Evolutionary conservation across 345 rosid genomes (phyloP), one percentile per base, ranked within the genome.

Genomic region (Punica granatum): DNA sequence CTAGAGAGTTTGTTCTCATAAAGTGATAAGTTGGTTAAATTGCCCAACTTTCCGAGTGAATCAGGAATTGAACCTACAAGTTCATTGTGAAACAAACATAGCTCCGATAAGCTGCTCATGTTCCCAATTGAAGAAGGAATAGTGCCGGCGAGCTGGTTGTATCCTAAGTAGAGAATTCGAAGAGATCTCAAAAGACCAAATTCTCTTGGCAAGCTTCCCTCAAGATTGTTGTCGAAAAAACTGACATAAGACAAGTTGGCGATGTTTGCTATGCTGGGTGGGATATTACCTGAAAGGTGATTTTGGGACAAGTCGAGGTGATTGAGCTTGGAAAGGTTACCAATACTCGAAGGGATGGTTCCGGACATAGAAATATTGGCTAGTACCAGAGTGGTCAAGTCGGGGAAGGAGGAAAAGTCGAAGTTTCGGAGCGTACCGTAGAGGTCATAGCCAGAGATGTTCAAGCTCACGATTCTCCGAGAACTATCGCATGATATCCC

Each of bases 121-220:
- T 77, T 77, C 33, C 62, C 69, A 6, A 66, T 16, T 33, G 69
- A 66, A 34, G 51, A 1, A 63, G 73, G 81, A 44, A 78, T 66
- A n/a, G 31, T 34, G 43, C 76, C 74, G 5, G 30, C 58, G 13
- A 76, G 53, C 42, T 0, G 11, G 4, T 76, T 72, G 1, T 0
- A 0, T n/a, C 37, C 36, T 42, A 67, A 0, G 12, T 1, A 1
- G 23, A 53, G 31, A 16, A 0, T 4, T 21, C 35, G 8, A 4
- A 75, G 74, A 14, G 58, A 51, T 35, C 25, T 7, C 19, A 70
- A 36, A 42, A 16, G 10, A 10, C 69, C 61, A 64, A 75, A 4
- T 32, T 71, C 75, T 60, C 0, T 11, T 5, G 72, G 82, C 43
- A 72, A 37, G 3, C 54, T 11, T 16, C 76, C 78, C 19, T 0